phyloP scores from a whole-genome alignment of 305 asterid genomes.

The Fraxinus floribunda region DNA sequence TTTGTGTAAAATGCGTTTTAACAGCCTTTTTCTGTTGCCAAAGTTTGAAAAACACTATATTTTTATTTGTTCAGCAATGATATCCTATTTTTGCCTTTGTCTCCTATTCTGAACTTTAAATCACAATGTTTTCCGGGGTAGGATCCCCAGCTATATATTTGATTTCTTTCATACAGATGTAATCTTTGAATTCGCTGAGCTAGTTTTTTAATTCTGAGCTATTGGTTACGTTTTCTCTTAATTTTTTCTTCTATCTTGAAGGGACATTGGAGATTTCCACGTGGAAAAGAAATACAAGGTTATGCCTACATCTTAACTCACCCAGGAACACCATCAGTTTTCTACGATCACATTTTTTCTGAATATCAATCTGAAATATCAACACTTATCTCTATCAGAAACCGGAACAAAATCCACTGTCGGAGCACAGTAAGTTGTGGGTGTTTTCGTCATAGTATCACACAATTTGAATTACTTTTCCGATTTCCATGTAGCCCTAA shows the following conservation, averaged over 20 bases:
- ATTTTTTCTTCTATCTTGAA: slow-evolving; percentile 35
- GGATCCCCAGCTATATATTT: not conserved
- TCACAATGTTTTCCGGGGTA: not conserved
- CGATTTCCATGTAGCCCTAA: not conserved
- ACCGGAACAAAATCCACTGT: slow-evolving; percentile 71
- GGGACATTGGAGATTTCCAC: slow-evolving; percentile 99
- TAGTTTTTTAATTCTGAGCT: slow-evolving; percentile 2
- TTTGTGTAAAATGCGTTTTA: not conserved
- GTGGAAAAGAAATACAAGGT: slow-evolving; percentile 97
- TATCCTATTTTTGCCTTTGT: not conserved
- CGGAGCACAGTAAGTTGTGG: slow-evolving; percentile 73
- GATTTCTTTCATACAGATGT: not conserved
- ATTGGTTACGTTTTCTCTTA: not conserved
- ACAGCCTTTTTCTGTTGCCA: not conserved
- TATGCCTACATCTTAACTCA: slow-evolving; percentile 90
- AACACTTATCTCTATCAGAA: slow-evolving; percentile 63
- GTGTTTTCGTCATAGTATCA: not conserved
- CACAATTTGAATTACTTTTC: not conserved
- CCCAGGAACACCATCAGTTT: slow-evolving; percentile 90
- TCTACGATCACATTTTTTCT: slow-evolving; percentile 82
- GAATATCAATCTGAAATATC: slow-evolving; percentile 51
- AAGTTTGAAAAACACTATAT: not conserved
- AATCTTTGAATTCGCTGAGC: slow-evolving; percentile 18
- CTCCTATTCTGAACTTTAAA: not conserved
- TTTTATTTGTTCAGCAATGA: not conserved